Evolutionary conservation across 2,329 filamentous ascomycete genomes (phyloP).

Genomic region (Diaporthe citrichinensis): DNA sequence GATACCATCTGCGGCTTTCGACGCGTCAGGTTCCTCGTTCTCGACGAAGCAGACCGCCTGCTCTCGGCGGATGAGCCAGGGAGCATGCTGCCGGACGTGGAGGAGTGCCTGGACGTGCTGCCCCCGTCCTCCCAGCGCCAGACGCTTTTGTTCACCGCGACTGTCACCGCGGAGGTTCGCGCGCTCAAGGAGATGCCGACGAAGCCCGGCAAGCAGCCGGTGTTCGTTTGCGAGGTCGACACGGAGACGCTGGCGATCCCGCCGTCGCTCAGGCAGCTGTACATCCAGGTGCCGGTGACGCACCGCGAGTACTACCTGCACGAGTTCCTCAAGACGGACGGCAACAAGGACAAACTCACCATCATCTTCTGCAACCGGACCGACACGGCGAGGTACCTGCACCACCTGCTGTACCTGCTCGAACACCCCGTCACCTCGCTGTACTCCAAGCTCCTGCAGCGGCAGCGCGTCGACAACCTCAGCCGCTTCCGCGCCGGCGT

Average conservation of each 20-base stretch:
- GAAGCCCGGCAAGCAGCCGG: constrained; percentile 77
- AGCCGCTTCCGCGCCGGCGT: constrained; percentile 92
- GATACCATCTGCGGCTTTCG: constrained; percentile 89
- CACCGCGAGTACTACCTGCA: constrained; percentile 97
- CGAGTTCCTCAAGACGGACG: constrained; percentile 84
- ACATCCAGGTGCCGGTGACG: constrained; percentile 89
- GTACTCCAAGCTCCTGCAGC: constrained; percentile 88
- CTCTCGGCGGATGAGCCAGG: constrained; percentile 80
- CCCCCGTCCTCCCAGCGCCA: constrained; percentile 86
- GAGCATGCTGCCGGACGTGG: constrained; percentile 94
- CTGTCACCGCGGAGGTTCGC: constrained; percentile 91
- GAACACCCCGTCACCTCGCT: constrained; percentile 92
- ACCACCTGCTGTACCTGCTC: constrained; percentile 88
- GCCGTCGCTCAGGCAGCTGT: constrained; percentile 83
- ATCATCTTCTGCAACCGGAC: constrained; percentile 98
- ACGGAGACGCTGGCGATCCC: constrained; percentile 83
- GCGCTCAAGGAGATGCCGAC: constrained; percentile 85
- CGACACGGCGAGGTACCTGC: constrained; percentile 87
- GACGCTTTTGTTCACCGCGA: constrained; percentile 95
- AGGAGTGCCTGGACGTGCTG: constrained; percentile 86
- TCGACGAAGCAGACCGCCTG: constrained; percentile 95
- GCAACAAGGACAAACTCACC: constrained; percentile 80
- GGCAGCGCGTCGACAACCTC: constrained; percentile 88
- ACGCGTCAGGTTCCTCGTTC: constrained; percentile 86
- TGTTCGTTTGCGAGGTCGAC: constrained; percentile 92